Percentiles rank a stretch among this genome's conserved stretches.
Evolutionary conservation across 2,329 filamentous ascomycete species (phyloP).

Genomic region (Fusarium sp.): DNA sequence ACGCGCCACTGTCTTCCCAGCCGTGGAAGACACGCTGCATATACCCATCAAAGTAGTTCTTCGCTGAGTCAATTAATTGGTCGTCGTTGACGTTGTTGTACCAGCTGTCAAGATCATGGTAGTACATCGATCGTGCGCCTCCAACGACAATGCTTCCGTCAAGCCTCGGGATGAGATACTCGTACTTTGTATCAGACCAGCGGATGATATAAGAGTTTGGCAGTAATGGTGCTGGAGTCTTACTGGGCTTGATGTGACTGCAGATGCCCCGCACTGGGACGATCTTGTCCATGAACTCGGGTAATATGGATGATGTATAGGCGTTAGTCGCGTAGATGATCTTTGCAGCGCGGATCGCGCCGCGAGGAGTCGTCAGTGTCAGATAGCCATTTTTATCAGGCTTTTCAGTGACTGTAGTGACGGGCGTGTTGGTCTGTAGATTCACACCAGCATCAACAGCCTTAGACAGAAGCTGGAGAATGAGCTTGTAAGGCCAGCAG

Average conservation of each 20-base stretch:
- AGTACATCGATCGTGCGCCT: background rate
- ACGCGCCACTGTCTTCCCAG: conserved; percentile 57
- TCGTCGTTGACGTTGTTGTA: conserved; percentile 1
- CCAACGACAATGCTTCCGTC: background rate
- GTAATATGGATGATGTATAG: background rate
- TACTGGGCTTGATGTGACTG: background rate
- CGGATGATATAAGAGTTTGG: background rate
- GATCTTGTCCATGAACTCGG: background rate
- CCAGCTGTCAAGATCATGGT: background rate
- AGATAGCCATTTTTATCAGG: background rate
- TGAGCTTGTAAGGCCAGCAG: conserved; percentile 3
- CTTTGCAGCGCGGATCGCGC: background rate
- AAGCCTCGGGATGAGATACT: background rate
- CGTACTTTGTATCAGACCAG: conserved; percentile 6
- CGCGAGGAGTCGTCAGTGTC: background rate
- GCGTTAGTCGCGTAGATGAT: background rate
- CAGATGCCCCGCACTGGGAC: conserved; percentile 1
- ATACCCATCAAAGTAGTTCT: conserved; percentile 56
- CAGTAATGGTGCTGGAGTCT: background rate
- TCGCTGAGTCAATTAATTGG: background rate
- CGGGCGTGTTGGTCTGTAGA: background rate
- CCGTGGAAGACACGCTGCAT: conserved; percentile 60
- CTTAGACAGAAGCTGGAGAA: background rate
- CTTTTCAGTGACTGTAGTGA: background rate
- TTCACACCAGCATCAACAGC: background rate